Base-by-base conservation (phyloP, 2,329 filamentous ascomycete species). In the Sordariomycetes sp. region DNA sequence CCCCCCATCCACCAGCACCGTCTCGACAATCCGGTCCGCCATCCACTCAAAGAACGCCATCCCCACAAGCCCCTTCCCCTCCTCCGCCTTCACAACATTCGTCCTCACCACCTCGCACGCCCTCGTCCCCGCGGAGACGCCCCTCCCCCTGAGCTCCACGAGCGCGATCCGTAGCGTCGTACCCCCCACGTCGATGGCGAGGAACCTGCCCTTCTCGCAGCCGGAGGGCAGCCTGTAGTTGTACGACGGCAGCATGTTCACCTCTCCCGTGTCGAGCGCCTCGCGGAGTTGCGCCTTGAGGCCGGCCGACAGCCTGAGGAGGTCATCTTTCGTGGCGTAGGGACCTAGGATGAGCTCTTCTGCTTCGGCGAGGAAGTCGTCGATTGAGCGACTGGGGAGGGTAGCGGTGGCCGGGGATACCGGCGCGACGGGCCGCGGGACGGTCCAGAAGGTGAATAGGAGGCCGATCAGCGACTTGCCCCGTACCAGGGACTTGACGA, bases 21-120 rank as follows among this genome's bases (percentile, higher is more conserved):
- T 82, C 54, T 84, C 77, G 55, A 72, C 66, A 62, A 86, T 83
- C 61, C 75, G 76, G 50, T 73, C 71, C 0, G 82, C 83, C 76
- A 87, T 84, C 84, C 84, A 87, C 65, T 83, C 76, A 62, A 87
- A 87, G 64, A 87, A 86, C 0, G 68, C 72, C 62, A 76, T 75
- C 17, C 84, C 84, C 60, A 77, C 72, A 1, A 85, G 72, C 58
- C 71, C 70, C 67, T 82, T 85, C 56, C 85, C 71, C 22, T 72
- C 73, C 57, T 73, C 75, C 62, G 86, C 85, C 63, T 74, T 76
- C 67, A 80, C 84, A 52, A 74, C 76, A 57, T 72, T 72, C 62
- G 79, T 78, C 60, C 73, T 76, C 48, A 59, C 45, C 25, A 60
- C 54, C 36, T 85, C 82, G 58, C 72, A 71, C 62, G 72, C 77